A percentile compares a stretch with the other conserved stretches of the same genome.
phyloP scores from a whole-genome alignment of 768 basidiomycete species.

The Rubroboletus satanas region DNA sequence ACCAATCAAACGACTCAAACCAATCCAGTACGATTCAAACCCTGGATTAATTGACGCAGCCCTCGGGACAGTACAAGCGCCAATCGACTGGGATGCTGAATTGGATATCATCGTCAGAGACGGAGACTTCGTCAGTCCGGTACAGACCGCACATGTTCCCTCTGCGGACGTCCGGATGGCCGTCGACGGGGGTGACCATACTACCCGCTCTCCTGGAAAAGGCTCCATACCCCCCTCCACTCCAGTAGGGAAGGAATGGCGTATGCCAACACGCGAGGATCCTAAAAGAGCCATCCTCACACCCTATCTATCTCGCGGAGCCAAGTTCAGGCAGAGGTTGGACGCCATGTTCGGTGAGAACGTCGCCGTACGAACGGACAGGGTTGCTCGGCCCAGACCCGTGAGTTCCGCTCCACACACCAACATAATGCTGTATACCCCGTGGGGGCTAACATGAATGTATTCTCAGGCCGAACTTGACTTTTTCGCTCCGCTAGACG shows the following conservation, averaged over 20 bases:
- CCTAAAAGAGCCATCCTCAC: neutral
- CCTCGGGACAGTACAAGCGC: conserved; percentile 22
- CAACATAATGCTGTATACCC: neutral
- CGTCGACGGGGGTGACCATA: neutral
- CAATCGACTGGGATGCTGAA: conserved; percentile 18
- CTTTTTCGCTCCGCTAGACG: conserved; percentile 4
- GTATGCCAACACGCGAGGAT: neutral
- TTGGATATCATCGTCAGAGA: conserved; percentile 5
- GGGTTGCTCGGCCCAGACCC: conserved; percentile 16
- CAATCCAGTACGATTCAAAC: conserved; percentile 21
- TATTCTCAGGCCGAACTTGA: conserved; percentile 14
- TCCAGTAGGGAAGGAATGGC: neutral
- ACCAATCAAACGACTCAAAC: conserved; percentile 16
- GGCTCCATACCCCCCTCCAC: too few relatives aligned
- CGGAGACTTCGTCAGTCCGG: neutral
- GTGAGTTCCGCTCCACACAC: conserved; percentile 7
- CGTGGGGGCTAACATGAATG: neutral
- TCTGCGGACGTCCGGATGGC: neutral
- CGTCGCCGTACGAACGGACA: conserved; percentile 22
- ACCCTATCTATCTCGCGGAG: conserved; percentile 18
- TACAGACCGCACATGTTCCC: neutral
- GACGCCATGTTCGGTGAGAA: conserved; percentile 18
- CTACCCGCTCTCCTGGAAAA: neutral
- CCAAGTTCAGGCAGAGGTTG: conserved; percentile 20
- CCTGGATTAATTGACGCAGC: conserved; percentile 17